Conservation (phyloP, 1,284 basidiomycete genomes). For the Papiliotrema terrestris region DNA sequence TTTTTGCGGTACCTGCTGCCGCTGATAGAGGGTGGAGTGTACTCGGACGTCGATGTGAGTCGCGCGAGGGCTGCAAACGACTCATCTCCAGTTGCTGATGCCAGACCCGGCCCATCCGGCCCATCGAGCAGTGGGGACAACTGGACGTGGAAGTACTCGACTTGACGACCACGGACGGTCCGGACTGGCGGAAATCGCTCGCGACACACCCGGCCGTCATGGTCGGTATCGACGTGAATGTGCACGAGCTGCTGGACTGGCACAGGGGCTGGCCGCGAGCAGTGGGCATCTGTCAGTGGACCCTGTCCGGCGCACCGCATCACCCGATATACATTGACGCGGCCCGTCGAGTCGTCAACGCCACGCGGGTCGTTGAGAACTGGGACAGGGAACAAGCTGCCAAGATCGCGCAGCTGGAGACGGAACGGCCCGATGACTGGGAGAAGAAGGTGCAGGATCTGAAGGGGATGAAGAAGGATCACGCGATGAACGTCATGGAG, state of each 20-base stretch:
- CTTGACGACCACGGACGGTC: conserved; percentile 28
- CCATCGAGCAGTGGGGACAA: conserved; percentile 41
- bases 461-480: conserved; percentile 11
- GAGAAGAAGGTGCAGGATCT: conserved; percentile 13
- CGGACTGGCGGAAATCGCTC: conserved; percentile 17
- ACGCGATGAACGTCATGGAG: conserved; percentile 44
- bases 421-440: conserved; percentile 9
- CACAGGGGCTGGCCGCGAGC: conserved; percentile 36
- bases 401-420: conserved; percentile 12
- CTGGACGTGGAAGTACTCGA: conserved; percentile 27
- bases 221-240: conserved; percentile 48
- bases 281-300: conserved; percentile 49
- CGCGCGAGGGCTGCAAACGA: not conserved
- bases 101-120: conserved; percentile 32
- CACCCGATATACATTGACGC: conserved; percentile 50
- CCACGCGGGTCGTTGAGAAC: conserved; percentile 26
- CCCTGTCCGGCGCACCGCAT: conserved; percentile 39
- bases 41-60: conserved; percentile 47
- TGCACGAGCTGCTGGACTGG: conserved; percentile 34
- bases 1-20: conserved; percentile 48
- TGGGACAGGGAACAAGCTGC: conserved; percentile 22
- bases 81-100: not conserved
- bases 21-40: conserved; percentile 49
- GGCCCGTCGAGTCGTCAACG: conserved; percentile 41
- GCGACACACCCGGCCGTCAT: conserved; percentile 38